A percentile compares a stretch with the other conserved stretches of the same genome.
Conservation (phyloP, 306 rosid species). For the Trifolium dubium region DNA sequence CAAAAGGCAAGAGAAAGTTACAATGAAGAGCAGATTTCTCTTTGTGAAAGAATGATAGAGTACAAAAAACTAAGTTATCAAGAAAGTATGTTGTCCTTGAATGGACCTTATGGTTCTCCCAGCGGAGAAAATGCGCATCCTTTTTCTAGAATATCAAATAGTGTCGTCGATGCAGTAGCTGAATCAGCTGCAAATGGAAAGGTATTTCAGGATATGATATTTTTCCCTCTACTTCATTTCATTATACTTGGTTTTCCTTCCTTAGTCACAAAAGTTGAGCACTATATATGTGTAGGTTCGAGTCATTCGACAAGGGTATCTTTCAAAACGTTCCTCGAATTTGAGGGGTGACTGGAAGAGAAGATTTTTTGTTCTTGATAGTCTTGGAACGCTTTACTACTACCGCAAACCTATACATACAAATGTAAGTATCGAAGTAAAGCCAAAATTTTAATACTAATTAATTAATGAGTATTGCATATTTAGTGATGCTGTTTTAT, state of each 20-base stretch:
- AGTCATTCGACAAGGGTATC: slow-evolving; percentile 80
- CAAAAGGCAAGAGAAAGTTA: slow-evolving; percentile 78
- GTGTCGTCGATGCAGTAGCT: slow-evolving; percentile 64
- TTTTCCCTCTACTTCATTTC: slow-evolving; percentile 27
- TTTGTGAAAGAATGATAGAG: slow-evolving; percentile 69
- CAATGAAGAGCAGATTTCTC: slow-evolving; percentile 69
- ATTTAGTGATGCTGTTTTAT: slow-evolving; percentile 17
- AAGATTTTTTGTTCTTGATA: slow-evolving; percentile 83
- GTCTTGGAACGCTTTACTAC: slow-evolving; percentile 78
- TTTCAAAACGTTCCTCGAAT: slow-evolving; percentile 78
- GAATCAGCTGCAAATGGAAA: slow-evolving; percentile 76
- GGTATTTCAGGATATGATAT: slow-evolving; percentile 48
- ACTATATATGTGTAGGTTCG: slow-evolving; percentile 56
- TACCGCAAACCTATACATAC: slow-evolving; percentile 71
- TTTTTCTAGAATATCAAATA: slow-evolving; percentile 57
- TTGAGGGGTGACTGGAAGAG: slow-evolving; percentile 89
- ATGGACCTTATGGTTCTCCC: slow-evolving; percentile 48
- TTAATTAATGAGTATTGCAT: slow-evolving; percentile 10
- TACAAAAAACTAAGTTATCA: slow-evolving; percentile 59
- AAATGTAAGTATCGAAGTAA: slow-evolving; percentile 60
- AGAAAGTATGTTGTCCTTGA: slow-evolving; percentile 55
- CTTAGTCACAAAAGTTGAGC: slow-evolving; percentile 25
- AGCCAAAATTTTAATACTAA: slow-evolving; percentile 32
- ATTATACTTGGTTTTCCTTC: background rate
- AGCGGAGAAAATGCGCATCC: slow-evolving; percentile 53